Evolutionary conservation across 441 rosid species (phyloP).

Genomic region (Dalechampia spathulata): DNA sequence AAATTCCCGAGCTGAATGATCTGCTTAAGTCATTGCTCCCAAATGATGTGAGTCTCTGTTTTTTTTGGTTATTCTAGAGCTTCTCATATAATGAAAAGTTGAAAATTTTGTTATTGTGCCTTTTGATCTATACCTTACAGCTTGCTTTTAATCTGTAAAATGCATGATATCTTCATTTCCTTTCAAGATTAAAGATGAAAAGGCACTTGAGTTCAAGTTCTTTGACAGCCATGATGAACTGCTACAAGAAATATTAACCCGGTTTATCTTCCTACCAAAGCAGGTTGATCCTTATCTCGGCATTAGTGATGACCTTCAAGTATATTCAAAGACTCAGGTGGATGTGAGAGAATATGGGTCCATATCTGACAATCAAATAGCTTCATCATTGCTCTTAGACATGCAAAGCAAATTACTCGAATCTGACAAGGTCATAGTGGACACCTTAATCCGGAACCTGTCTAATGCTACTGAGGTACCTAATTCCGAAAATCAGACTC

Average conservation of each 20-base stretch:
- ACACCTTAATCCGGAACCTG: slow-evolving; percentile 44
- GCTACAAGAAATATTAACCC: neutral
- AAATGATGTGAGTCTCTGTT: slow-evolving; percentile 50
- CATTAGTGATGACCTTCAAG: slow-evolving; percentile 62
- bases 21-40: slow-evolving; percentile 49
- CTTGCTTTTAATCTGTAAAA: neutral
- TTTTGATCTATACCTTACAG: neutral
- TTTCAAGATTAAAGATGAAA: neutral
- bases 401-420: slow-evolving; percentile 44
- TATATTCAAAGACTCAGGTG: slow-evolving; percentile 53
- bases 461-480: slow-evolving; percentile 55
- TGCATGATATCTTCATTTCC: neutral
- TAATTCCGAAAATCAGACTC: neutral
- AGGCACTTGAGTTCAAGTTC: neutral
- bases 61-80: neutral
- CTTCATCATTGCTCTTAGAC: slow-evolving; percentile 46
- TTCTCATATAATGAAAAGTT: neutral
- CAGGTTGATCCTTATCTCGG: slow-evolving; percentile 87
- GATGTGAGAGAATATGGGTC: slow-evolving; percentile 71
- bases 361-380: slow-evolving; percentile 49
- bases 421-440: slow-evolving; percentile 37
- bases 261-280: slow-evolving; percentile 12
- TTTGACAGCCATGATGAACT: neutral
- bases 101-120: neutral
- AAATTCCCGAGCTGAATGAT: slow-evolving; percentile 48